Evolutionary conservation across 805 yeast genomes (phyloP), one percentile per base, ranked within the genome.

Genomic region (Saturnispora quitensis): DNA sequence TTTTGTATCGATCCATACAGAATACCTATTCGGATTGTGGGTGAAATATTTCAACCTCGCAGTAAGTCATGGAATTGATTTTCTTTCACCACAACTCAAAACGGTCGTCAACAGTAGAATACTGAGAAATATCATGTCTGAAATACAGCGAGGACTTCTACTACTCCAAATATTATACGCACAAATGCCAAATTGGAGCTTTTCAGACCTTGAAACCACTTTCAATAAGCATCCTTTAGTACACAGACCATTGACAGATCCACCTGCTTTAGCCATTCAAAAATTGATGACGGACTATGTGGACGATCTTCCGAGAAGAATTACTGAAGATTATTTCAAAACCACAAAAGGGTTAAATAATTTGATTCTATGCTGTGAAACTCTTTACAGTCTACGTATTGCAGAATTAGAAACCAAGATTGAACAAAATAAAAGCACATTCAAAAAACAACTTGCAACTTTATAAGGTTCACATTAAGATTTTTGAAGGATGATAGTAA

Each of bases 1-100:
- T 43, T 36, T 44, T 49, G 24, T 34, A 49, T 27, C 43, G 40
- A 24, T 49, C 51, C 51, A 49, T 49, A 42, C 17, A 10, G 17
- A 28, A 17, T 5, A 15, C 10, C 6, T 25, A 17, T 34, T 20
- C 22, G 24, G 34, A 43, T 17, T 22, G 22, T 9, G 33, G 36
- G 6, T 34, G 35, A 45, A 47, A 27, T 38, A 47, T 7, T 18
- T 31, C 38, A 38, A 27, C 17, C 12, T 28, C 36, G 36, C 43
- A 22, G 10, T 22, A 22, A 40, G n/a, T 12, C 2, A 12, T 18
- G 12, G 17, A 38, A 5, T 25, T 38, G 13, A 12, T 8, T 18
- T 31, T 20, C 46, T 33, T 31, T 15, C 17, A 38, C 18, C 8
- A 25, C 4, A 22, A 18, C 9, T 18, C 5, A n/a, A 15, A 7